A percentile compares a stretch with the other conserved stretches of the same genome.
phyloP scores from a whole-genome alignment of 2,329 filamentous ascomycete genomes.

The Colletotrichum gigasporum region DNA sequence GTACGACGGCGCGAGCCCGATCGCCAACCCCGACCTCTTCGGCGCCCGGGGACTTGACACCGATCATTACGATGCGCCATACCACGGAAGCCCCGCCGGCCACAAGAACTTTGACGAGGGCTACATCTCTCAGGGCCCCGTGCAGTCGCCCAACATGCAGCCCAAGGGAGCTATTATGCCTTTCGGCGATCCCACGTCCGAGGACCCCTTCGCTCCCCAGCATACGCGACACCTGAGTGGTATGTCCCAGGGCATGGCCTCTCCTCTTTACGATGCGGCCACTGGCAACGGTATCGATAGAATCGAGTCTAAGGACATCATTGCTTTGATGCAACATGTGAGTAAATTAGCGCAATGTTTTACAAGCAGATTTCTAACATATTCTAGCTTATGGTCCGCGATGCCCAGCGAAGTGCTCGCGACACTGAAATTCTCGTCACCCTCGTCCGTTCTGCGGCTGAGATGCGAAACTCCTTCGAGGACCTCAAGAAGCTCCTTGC shows the following conservation, averaged over 20 bases:
- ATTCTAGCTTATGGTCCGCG: conserved; percentile 84
- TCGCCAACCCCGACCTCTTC: conserved; percentile 65
- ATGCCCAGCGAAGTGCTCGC: conserved; percentile 93
- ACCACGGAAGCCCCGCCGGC: conserved; percentile 65
- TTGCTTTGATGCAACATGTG: conserved; percentile 96
- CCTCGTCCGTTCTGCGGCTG: conserved; percentile 89
- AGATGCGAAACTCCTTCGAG: conserved; percentile 97
- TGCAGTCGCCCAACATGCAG: conserved; percentile 62
- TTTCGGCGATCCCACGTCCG: conserved; percentile 53
- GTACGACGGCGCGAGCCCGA: conserved; percentile 71
- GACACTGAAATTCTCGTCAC: conserved; percentile 97
- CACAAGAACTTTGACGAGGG: conserved; percentile 81
- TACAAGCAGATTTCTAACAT: conserved; percentile 36
- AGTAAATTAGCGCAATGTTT: conserved; percentile 44
- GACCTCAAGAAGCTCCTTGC: conserved; percentile 94
- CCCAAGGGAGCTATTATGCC: conserved; percentile 59
- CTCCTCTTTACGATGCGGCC: conserved; percentile 89
- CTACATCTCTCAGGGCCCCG: conserved; percentile 81
- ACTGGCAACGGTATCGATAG: conserved; percentile 88
- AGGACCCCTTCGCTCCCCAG: conserved; percentile 73
- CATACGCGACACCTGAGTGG: conserved; percentile 80
- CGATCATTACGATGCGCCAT: conserved; percentile 52
- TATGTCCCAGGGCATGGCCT: conserved; percentile 90
- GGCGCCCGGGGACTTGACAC: conserved; percentile 46
- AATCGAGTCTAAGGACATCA: conserved; percentile 96